A percentile compares a stretch with the other conserved stretches of the same genome.
Conservation (phyloP, 345 rosid genomes). For the Microthlaspi erraticum region DNA sequence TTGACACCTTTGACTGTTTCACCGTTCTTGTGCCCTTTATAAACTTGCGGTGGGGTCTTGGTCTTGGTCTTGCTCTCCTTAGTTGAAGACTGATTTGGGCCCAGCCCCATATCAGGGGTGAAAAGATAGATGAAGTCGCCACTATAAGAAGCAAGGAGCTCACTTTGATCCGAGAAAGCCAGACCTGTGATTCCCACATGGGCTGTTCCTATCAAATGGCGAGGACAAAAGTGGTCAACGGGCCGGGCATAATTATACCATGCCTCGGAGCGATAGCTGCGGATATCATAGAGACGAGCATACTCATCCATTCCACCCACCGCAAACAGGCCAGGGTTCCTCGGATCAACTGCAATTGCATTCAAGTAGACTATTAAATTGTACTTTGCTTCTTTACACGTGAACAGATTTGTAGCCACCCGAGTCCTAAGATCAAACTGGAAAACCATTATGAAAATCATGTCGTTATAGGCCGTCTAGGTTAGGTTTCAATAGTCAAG, state of each 20-base stretch:
- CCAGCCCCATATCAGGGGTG: constrained; percentile 73
- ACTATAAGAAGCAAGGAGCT: constrained; percentile 80
- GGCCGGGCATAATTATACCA: constrained; percentile 69
- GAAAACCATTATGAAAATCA: constrained; percentile 41
- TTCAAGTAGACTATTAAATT: constrained; percentile 56
- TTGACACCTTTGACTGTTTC: constrained; percentile 83
- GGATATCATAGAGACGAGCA: constrained; percentile 77
- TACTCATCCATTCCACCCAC: constrained; percentile 88
- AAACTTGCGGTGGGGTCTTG: constrained; percentile 58
- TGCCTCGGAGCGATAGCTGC: constrained; percentile 70
- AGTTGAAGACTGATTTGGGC: constrained; percentile 54
- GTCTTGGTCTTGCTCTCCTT: constrained; percentile 21
- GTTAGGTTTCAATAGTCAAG: background rate
- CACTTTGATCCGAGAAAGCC: constrained; percentile 85
- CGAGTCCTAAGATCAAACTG: constrained; percentile 90
- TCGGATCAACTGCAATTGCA: constrained; percentile 86
- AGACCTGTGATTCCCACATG: constrained; percentile 79
- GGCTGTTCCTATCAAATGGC: constrained; percentile 61
- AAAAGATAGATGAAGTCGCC: constrained; percentile 84
- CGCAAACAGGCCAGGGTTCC: constrained; percentile 77
- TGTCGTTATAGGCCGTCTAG: constrained; percentile 5
- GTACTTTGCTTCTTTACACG: constrained; percentile 52
- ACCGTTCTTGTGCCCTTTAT: constrained; percentile 68
- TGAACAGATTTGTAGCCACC: constrained; percentile 71
- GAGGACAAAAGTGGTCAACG: constrained; percentile 70